These are phyloP conservation scores for Taphrina deformans DNA, from an alignment of 1,139 yeast species.

Conservation along the genomic window DNA sequence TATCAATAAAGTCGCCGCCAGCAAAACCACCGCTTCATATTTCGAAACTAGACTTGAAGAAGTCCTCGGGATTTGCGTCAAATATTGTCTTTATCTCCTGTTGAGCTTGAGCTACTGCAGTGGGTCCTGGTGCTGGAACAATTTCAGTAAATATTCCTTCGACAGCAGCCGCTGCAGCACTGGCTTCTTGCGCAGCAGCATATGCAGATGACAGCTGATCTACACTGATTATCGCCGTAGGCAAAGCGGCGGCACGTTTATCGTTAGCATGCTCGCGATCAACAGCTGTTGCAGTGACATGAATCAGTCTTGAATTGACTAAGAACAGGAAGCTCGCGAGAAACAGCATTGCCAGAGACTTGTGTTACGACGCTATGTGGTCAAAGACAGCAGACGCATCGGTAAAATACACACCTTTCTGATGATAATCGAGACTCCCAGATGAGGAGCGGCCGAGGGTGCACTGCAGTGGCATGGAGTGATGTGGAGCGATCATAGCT, in stretches of 20 bases:
- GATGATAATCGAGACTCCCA: neutral
- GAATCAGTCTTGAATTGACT: neutral
- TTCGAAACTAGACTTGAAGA: neutral
- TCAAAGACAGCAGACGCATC: neutral
- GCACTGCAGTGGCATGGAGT: neutral
- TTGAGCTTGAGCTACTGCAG: slow-evolving; percentile 6
- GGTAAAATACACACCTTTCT: neutral
- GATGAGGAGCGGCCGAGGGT: neutral
- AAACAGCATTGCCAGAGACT: neutral
- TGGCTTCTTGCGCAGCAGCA: neutral
- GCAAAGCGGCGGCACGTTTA: neutral
- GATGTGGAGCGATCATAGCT: too few species aligned
- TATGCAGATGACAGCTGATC: neutral
- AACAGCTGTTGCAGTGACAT: neutral
- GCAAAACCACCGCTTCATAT: neutral
- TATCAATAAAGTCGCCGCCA: neutral
- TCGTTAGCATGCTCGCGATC: neutral
- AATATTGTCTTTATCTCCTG: neutral
- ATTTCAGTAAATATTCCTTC: neutral
- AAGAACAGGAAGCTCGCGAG: neutral
- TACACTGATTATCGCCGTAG: neutral
- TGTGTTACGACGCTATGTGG: neutral
- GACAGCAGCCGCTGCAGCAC: neutral
- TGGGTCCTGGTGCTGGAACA: neutral
- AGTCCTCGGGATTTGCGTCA: neutral